Conservation (phyloP, 2,329 filamentous ascomycete genomes). For the Teratosphaeria epicoccoides region DNA sequence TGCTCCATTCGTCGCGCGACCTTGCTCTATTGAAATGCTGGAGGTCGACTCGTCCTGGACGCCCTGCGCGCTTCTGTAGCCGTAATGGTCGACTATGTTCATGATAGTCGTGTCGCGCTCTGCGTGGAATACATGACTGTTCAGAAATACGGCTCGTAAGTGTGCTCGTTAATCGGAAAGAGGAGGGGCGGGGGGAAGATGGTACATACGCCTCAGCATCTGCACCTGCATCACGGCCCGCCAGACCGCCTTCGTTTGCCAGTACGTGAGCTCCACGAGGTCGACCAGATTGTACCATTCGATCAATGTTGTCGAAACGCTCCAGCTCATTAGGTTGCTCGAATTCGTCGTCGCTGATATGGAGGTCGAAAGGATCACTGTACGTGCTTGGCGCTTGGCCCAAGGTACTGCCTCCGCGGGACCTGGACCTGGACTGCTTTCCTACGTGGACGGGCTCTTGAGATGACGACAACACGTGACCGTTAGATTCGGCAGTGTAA, state of each 20-base stretch:
- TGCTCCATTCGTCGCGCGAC: background rate
- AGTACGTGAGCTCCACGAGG: background rate
- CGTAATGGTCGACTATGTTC: slow-evolving; percentile 19
- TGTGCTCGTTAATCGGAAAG: slow-evolving; percentile 22
- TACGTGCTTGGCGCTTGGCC: slow-evolving; percentile 1
- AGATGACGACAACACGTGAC: background rate
- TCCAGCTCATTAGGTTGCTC: background rate
- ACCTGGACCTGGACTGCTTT: background rate
- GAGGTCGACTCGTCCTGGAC: background rate
- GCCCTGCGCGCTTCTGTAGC: slow-evolving; percentile 6
- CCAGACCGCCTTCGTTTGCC: background rate
- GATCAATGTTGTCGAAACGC: slow-evolving; percentile 9
- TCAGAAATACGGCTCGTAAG: slow-evolving; percentile 25
- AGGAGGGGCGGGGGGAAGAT: slow-evolving; percentile 8
- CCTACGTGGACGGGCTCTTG: background rate
- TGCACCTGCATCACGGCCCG: slow-evolving; percentile 10
- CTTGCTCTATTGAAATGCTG: background rate
- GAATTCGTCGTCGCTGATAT: slow-evolving; percentile 15
- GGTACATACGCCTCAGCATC: slow-evolving; percentile 24
- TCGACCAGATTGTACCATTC: background rate
- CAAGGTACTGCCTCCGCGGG: background rate
- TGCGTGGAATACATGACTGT: slow-evolving; percentile 12
- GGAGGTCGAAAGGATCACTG: slow-evolving; percentile 21
- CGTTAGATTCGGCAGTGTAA: background rate
- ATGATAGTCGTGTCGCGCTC: slow-evolving; percentile 17